A percentile compares a stretch with the other conserved stretches of the same genome.
phyloP scores from a whole-genome alignment of 2,329 filamentous ascomycete species.

The Colletotrichum liaoningense region DNA sequence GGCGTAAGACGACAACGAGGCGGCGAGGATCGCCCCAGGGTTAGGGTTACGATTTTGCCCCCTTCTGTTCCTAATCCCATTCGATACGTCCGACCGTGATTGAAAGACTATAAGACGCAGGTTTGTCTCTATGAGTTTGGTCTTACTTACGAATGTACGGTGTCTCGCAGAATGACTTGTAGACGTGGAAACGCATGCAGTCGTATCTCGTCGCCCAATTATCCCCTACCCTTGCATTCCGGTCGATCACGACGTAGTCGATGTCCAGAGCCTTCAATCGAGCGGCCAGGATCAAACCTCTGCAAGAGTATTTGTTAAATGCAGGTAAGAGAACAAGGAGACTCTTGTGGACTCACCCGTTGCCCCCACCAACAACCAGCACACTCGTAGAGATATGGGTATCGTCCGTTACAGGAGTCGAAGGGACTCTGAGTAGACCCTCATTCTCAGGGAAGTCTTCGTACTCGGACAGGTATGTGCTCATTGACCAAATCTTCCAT shows the following conservation, averaged over 20 bases:
- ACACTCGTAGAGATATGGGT: conserved; percentile 45
- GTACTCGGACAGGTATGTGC: conserved; percentile 43
- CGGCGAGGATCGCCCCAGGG: background rate
- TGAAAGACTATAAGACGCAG: no score
- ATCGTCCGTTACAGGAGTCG: conserved; percentile 27
- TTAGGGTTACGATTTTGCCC: background rate
- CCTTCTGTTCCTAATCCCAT: no score
- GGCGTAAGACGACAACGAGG: background rate
- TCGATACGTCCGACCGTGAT: no score
- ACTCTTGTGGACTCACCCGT: conserved; percentile 39
- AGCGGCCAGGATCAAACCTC: conserved; percentile 46
- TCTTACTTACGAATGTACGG: conserved; percentile 46
- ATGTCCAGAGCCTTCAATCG: conserved; percentile 52
- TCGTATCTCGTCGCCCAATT: conserved; percentile 54
- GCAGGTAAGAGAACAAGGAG: accelerated
- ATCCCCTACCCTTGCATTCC: conserved; percentile 48
- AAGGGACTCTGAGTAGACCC: conserved; percentile 38
- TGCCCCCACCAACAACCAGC: conserved; percentile 48
- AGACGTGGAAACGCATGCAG: conserved; percentile 51
- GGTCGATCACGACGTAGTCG: conserved; percentile 49
- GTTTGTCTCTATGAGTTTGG: no score
- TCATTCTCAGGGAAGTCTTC: conserved; percentile 43
- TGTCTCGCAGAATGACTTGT: conserved; percentile 47
- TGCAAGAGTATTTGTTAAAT: background rate
- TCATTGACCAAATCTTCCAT: conserved; percentile 50